These are phyloP conservation scores for Hyphodiscus sp. DNA, from an alignment of 2,329 filamentous ascomycete species.

Conservation along the genomic window DNA sequence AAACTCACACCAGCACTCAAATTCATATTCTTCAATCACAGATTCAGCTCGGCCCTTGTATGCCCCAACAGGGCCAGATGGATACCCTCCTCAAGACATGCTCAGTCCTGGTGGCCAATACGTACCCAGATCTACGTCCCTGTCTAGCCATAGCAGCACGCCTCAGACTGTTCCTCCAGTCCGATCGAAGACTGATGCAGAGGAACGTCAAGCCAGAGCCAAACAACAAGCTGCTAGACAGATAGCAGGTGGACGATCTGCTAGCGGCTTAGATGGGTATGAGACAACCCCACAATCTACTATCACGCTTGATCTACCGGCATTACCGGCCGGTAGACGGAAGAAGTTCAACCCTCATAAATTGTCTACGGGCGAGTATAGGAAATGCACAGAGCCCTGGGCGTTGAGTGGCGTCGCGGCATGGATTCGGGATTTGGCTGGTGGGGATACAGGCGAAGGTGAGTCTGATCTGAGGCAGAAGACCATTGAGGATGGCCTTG, in stretches of 20 bases:
- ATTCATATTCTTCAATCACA: conserved; percentile 43
- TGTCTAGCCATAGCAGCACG: conserved; percentile 75
- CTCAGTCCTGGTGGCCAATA: conserved; percentile 32
- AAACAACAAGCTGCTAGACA: conserved; percentile 46
- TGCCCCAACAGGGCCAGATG: conserved; percentile 24
- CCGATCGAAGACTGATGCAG: conserved; percentile 87
- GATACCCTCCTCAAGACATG: conserved; percentile 37
- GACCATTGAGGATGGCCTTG: conserved; percentile 78
- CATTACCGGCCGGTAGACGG: conserved; percentile 70
- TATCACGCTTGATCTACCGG: conserved; percentile 74
- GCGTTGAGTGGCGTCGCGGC: conserved; percentile 78
- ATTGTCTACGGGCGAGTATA: conserved; percentile 72
- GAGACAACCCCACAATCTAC: conserved; percentile 46
- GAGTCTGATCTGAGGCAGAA: conserved; percentile 82
- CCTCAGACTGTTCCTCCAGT: conserved; percentile 76
- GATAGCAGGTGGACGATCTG: conserved; percentile 42
- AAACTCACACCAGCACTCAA: conserved; percentile 44
- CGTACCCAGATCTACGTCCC: conserved; percentile 70
- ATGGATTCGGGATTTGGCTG: conserved; percentile 81
- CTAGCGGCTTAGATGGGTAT: conserved; percentile 48
- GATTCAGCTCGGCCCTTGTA: conserved; percentile 26
- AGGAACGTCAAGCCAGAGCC: conserved; percentile 47
- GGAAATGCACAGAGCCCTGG: conserved; percentile 85
- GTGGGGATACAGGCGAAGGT: conserved; percentile 52
- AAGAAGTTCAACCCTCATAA: conserved; percentile 83